Conservation (phyloP, 148 eudicot species). For the Bassia scoparia region DNA sequence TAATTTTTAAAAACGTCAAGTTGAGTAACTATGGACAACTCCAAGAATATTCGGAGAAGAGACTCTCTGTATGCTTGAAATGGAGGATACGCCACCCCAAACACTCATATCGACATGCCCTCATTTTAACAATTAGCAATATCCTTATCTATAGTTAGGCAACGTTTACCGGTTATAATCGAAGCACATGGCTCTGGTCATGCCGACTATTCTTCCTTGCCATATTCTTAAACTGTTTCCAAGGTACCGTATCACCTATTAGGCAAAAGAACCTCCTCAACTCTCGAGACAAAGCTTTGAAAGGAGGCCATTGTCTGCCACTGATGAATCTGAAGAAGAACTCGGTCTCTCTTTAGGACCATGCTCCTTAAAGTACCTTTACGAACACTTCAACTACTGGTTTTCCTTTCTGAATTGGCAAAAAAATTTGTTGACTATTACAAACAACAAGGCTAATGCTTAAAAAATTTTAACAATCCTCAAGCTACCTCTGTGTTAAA, state of each 20-base stretch:
- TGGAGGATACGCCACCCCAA: constrained; percentile 71
- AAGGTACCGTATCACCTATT: constrained; percentile 37
- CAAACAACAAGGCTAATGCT: too few species aligned
- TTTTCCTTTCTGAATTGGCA: constrained; percentile 3
- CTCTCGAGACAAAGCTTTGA: constrained; percentile 40
- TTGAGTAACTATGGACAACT: constrained; percentile 72
- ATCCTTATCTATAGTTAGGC: constrained; percentile 59
- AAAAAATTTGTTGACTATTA: not conserved
- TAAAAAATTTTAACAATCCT: constrained; percentile 13
- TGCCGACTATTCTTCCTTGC: constrained; percentile 20
- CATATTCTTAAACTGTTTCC: constrained; percentile 56
- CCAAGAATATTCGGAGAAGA: constrained; percentile 45
- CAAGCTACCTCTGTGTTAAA: too few species aligned
- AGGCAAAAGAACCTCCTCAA: constrained; percentile 31
- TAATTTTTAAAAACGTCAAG: constrained; percentile 59
- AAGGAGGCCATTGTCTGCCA: constrained; percentile 67
- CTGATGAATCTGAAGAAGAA: constrained; percentile 79
- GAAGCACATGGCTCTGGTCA: constrained; percentile 15
- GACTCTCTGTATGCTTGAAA: constrained; percentile 53
- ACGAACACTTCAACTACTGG: constrained; percentile 3
- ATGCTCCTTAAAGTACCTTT: constrained; percentile 64
- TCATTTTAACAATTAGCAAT: constrained; percentile 67
- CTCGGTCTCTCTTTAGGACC: constrained; percentile 66
- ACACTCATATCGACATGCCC: constrained; percentile 55
- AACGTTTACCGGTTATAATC: too few species aligned